A percentile compares a stretch with the other conserved stretches of the same genome.
Evolutionary conservation across 169 alveolate genomes (phyloP).

Genomic region (Cardiosporidium cionae): DNA sequence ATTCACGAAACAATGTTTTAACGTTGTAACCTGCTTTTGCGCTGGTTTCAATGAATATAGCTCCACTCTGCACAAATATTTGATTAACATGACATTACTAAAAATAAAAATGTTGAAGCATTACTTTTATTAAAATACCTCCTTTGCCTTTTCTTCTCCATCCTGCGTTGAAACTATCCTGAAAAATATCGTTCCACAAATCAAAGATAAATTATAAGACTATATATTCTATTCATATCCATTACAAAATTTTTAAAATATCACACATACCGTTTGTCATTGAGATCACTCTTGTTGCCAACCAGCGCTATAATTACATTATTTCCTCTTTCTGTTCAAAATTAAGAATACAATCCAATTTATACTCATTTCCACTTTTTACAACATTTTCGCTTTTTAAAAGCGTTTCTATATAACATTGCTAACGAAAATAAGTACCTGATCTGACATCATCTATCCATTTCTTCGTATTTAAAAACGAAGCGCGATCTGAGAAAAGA

Average conservation of each 20-base stretch:
- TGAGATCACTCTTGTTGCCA: constrained; percentile 94
- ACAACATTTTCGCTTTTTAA: too few species aligned
- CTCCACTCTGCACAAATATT: constrained; percentile 80
- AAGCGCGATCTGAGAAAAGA: constrained; percentile 49
- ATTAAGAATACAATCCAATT: background rate
- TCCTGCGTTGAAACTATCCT: constrained; percentile 82
- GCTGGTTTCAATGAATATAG: constrained; percentile 88
- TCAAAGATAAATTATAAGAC: too few species aligned
- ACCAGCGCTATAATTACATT: constrained; percentile 89
- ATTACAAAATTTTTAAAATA: too few species aligned
- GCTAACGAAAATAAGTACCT: constrained; percentile 44
- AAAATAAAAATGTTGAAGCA: too few species aligned
- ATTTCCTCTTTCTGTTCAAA: constrained; percentile 78
- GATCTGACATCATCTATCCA: constrained; percentile 94
- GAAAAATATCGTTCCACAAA: background rate
- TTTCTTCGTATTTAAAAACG: constrained; percentile 77
- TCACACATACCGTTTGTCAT: constrained; percentile 80
- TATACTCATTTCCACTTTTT: too few species aligned
- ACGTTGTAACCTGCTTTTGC: constrained; percentile 94
- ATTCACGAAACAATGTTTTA: constrained; percentile 70
- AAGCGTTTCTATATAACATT: too few species aligned
- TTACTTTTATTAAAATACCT: too few species aligned
- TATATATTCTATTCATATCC: too few species aligned
- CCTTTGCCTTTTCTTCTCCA: constrained; percentile 78
- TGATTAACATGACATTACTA: too few species aligned